Percentiles rank a stretch among this genome's conserved stretches.
Evolutionary conservation across 1,284 basidiomycete genomes (phyloP).

Genomic region (Coniophora puteana): DNA sequence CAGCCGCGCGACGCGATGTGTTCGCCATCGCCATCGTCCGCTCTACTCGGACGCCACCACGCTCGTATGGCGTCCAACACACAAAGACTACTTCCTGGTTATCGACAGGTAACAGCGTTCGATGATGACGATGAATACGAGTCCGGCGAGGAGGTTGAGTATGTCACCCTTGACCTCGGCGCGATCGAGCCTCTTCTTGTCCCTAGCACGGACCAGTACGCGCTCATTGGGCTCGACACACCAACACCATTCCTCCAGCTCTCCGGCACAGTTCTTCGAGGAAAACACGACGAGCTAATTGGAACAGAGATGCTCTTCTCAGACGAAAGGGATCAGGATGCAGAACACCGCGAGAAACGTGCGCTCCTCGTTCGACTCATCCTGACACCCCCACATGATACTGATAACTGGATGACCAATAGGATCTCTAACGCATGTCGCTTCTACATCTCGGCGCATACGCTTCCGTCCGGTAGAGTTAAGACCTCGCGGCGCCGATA

Average conservation of each 20-base stretch:
- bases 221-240: conserved; percentile 73
- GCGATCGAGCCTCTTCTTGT: conserved; percentile 69
- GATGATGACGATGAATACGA: conserved; percentile 55
- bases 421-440: conserved; percentile 47
- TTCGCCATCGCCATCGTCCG: too few species aligned
- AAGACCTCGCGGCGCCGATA: too few species aligned
- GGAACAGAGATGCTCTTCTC: conserved; percentile 73
- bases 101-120: conserved; percentile 59
- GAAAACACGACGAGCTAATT: conserved; percentile 57
- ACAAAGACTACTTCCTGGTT: conserved; percentile 42
- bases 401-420: conserved; percentile 41
- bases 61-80: too few species aligned
- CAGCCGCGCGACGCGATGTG: too few species aligned
- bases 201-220: conserved; percentile 61
- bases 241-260: conserved; percentile 71
- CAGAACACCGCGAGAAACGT: not conserved
- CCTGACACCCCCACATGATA: conserved; percentile 21
- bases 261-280: conserved; percentile 68
- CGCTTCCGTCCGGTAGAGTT: conserved; percentile 61
- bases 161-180: conserved; percentile 71
- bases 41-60: too few species aligned
- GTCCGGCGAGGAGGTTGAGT: conserved; percentile 56
- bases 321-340: conserved; percentile 49
- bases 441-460: conserved; percentile 58
- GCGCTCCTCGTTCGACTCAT: not conserved